Conservation (phyloP, 306 rosid genomes). For the Pterocarpus macrocarpus region DNA sequence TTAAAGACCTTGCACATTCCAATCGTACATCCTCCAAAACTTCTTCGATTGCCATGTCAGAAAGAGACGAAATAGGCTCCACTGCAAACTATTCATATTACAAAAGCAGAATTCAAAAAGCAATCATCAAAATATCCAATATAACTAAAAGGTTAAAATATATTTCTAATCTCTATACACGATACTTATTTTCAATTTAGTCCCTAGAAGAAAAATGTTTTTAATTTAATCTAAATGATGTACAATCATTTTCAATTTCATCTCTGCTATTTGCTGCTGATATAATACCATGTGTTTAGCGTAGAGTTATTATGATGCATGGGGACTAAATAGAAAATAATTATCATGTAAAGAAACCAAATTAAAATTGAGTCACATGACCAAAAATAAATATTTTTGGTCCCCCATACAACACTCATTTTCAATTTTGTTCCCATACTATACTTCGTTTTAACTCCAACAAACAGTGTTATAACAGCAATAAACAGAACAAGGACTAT, state of each 20-base stretch:
- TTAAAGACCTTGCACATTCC: conserved; percentile 91
- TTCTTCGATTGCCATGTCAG: conserved; percentile 73
- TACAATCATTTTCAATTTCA: background rate
- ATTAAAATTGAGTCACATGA: background rate
- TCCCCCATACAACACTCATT: background rate
- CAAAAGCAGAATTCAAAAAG: conserved; percentile 28
- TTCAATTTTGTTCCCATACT: background rate
- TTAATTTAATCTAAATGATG: background rate
- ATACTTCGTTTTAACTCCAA: background rate
- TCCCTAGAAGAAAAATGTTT: background rate
- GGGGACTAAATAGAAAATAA: background rate
- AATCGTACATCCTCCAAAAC: conserved; percentile 83
- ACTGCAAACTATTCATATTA: conserved; percentile 62
- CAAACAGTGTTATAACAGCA: background rate
- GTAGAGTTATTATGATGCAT: background rate
- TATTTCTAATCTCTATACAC: background rate
- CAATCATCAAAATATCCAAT: conserved; percentile 42
- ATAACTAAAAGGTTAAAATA: background rate
- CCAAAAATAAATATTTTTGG: background rate
- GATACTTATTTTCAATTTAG: no score
- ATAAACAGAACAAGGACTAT: background rate
- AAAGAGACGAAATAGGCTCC: conserved; percentile 58
- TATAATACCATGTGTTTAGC: background rate
- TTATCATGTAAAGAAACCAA: background rate
- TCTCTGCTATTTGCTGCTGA: background rate